phyloP scores from a whole-genome alignment of 1,284 basidiomycete genomes.

The Xerocomus nothofagi region DNA sequence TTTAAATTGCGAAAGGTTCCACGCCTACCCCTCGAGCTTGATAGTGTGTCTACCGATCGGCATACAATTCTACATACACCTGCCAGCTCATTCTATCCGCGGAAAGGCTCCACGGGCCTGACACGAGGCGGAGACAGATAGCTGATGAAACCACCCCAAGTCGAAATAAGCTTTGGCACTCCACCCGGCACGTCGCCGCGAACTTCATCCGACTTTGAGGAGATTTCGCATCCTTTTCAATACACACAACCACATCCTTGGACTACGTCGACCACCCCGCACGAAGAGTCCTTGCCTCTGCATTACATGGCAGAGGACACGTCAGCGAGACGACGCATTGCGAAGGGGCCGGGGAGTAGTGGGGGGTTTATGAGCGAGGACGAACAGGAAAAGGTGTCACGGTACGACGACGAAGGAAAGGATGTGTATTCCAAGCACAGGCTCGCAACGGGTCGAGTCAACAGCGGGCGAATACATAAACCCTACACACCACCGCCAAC shows the following conservation, averaged over 20 bases:
- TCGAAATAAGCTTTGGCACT: constrained; percentile 69
- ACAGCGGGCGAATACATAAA: constrained; percentile 61
- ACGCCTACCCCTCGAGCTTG: constrained; percentile 14
- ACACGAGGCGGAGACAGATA: constrained; percentile 17
- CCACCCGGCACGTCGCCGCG: constrained; percentile 45
- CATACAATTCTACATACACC: neutral
- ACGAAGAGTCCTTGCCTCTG: constrained; percentile 61
- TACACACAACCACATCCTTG: constrained; percentile 36
- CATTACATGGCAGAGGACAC: constrained; percentile 74
- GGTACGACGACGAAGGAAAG: constrained; percentile 69
- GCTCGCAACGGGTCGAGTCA: constrained; percentile 45
- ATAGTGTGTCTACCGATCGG: too few relatives aligned
- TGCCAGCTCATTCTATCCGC: neutral
- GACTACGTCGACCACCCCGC: constrained; percentile 32
- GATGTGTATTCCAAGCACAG: constrained; percentile 70
- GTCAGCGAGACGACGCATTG: constrained; percentile 55
- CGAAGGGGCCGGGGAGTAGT: constrained; percentile 43
- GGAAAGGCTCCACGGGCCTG: constrained; percentile 9
- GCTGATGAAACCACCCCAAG: constrained; percentile 63
- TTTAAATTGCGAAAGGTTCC: constrained; percentile 3
- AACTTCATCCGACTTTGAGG: constrained; percentile 68
- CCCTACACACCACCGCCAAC: constrained; percentile 66
- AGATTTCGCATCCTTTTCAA: constrained; percentile 58
- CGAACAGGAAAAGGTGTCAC: constrained; percentile 38
- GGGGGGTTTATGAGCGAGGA: constrained; percentile 38